Evolutionary conservation across 176 grass and related monocot genomes (phyloP), one percentile per base, ranked within the genome.

Genomic region (Carex pumila): DNA sequence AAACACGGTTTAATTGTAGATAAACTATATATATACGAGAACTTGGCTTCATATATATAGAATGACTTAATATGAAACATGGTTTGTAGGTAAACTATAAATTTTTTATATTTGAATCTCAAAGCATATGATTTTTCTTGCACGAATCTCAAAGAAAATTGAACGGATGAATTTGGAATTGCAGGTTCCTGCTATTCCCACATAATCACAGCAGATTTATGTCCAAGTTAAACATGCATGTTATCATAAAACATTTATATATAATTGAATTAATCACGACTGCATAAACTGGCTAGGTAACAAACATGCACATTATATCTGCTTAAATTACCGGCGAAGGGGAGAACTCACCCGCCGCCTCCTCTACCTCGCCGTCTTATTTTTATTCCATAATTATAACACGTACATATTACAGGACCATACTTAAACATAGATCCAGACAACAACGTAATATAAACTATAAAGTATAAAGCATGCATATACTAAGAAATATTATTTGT

Each of bases 281-380:
- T 77, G 1, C 36, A 77, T 54, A 25, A 7, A 80, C 2, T 31
- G 22, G 17, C 11, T 58, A 15, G 50, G 18, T 50, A 57, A 80
- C 32, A 60, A 7, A 54, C 3, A 30, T 12, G 7, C 11, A 63
- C 18, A 49, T 21, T 32, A 3, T n/a, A 64, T 63, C 43, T 47
- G 18, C 57, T 82, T 37, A 62, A 62, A 25, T 17, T n/a, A 47
- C 43, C 41, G 80, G 60, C 60, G 11, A 6, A 82, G 60, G 80
- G 80, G 80, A 82, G 80, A 81, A 82, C 80, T 67, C 12, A 10
- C 4, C 45, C 60, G 61, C 80, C 60, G 54, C 79, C 79, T 61
- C 59, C 49, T 50, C 59, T 66, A 52, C 80, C 2, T 19, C n/a
- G 25, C 61, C 80, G 21, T 15, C 22, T 82, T 65, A 65, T 82